Percentiles rank a stretch among this genome's conserved stretches.
phyloP scores from a whole-genome alignment of 768 basidiomycete genomes.

The Vararia minispora region DNA sequence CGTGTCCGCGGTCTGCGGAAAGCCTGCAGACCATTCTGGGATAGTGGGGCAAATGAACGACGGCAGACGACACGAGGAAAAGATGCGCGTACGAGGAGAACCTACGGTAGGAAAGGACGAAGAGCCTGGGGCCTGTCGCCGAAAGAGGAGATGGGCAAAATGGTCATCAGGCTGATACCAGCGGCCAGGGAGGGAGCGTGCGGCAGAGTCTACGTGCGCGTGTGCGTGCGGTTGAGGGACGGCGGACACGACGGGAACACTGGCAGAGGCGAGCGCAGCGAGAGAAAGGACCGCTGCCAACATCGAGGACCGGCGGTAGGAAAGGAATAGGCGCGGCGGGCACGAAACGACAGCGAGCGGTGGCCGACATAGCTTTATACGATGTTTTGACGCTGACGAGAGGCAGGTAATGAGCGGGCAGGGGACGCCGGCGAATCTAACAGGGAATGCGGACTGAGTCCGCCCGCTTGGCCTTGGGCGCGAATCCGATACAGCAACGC shows the following conservation, averaged over 20 bases:
- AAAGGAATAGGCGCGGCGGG: background rate
- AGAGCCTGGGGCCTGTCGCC: constrained; percentile 8
- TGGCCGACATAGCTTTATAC: too few relatives aligned
- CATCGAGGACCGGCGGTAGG: background rate
- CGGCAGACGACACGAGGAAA: background rate
- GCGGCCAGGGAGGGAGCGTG: constrained; percentile 9
- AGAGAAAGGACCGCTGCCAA: constrained; percentile 1
- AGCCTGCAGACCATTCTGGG: constrained; percentile 25
- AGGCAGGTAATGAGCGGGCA: too few relatives aligned
- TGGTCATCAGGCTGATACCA: constrained; percentile 20
- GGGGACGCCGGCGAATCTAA: background rate
- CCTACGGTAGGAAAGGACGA: constrained; percentile 14
- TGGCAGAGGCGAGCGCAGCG: background rate
- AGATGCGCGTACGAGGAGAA: constrained; percentile 8
- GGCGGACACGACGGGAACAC: too few relatives aligned
- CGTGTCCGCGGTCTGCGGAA: constrained; percentile 19
- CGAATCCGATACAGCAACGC: too few relatives aligned
- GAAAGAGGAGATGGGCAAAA: constrained; percentile 18
- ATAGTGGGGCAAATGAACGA: constrained; percentile 8
- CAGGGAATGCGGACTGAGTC: background rate
- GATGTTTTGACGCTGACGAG: too few relatives aligned
- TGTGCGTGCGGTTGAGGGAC: constrained; percentile 3
- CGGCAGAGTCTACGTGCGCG: background rate
- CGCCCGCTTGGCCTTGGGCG: constrained; percentile 1
- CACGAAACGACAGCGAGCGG: background rate